These are phyloP conservation scores for Jaltomata sinuosa DNA, from an alignment of 257 asterid genomes.

Conservation along the genomic window DNA sequence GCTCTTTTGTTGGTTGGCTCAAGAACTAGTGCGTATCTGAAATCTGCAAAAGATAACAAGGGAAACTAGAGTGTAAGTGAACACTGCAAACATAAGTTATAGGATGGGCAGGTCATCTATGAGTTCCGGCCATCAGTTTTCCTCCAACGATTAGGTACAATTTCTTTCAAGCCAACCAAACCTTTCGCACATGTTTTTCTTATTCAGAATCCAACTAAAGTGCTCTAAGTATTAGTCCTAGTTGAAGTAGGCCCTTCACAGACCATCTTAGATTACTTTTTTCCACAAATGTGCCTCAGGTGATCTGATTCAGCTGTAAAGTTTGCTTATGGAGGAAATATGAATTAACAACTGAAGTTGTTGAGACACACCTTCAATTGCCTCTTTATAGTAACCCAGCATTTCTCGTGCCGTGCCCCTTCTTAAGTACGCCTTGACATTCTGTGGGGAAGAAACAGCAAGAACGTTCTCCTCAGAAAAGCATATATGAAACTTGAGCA, in stretches of 20 bases:
- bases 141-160: background rate
- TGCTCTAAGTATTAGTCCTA: background rate
- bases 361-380: conserved; percentile 60
- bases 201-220: background rate
- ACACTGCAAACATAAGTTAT: background rate
- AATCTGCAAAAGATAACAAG: conserved; percentile 44
- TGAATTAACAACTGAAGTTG: background rate
- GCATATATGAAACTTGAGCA: background rate
- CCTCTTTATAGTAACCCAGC: conserved; percentile 71
- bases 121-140: background rate
- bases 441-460: conserved; percentile 30
- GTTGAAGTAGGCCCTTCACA: background rate
- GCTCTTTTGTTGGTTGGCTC: conserved; percentile 98
- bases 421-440: conserved; percentile 75
- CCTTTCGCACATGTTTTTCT: background rate
- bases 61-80: background rate
- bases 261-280: background rate
- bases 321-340: background rate
- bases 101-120: background rate
- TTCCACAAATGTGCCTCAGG: background rate
- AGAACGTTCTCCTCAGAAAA: background rate
- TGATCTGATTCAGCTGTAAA: background rate
- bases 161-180: background rate
- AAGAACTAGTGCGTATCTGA: conserved; percentile 70
- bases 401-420: conserved; percentile 94